These are phyloP conservation scores for Sordariomycetes sp. DNA, from an alignment of 2,329 filamentous ascomycete genomes.

Conservation along the genomic window DNA sequence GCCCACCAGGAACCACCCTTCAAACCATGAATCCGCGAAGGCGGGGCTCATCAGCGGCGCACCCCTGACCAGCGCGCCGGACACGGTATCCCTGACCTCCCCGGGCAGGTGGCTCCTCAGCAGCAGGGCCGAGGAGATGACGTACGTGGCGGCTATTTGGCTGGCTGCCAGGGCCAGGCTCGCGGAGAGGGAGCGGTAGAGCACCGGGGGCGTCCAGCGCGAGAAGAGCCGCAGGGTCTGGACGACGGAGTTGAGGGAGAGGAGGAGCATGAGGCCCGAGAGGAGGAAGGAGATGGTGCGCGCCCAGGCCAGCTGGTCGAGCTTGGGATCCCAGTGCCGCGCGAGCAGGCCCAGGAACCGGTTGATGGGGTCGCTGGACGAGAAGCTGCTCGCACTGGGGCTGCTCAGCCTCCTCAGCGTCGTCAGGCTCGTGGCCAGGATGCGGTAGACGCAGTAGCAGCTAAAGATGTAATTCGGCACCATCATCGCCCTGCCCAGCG, in stretches of 20 bases:
- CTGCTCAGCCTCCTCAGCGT: conserved; percentile 47
- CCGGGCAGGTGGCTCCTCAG: conserved; percentile 69
- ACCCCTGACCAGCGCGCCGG: conserved; percentile 64
- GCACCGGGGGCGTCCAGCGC: conserved; percentile 61
- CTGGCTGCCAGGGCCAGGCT: conserved; percentile 64
- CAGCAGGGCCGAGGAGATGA: conserved; percentile 71
- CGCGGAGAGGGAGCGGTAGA: conserved; percentile 66
- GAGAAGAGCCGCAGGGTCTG: conserved; percentile 79
- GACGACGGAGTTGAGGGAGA: conserved; percentile 73
- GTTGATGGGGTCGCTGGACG: conserved; percentile 73
- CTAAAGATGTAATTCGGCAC: conserved; percentile 61
- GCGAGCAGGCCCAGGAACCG: conserved; percentile 72
- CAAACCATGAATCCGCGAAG: conserved; percentile 70
- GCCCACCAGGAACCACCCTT: conserved; percentile 72
- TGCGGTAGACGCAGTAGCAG: conserved; percentile 77
- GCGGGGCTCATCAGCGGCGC: conserved; percentile 52
- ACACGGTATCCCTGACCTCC: conserved; percentile 69
- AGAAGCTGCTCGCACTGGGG: conserved; percentile 33
- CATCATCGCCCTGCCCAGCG: conserved; percentile 54
- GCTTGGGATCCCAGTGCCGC: conserved; percentile 72
- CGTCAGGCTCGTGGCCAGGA: conserved; percentile 61
- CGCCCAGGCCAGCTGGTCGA: conserved; percentile 77
- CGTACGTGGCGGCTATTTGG: conserved; percentile 77
- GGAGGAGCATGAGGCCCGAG: conserved; percentile 72
- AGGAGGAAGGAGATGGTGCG: conserved; percentile 78